Percentiles rank a stretch among this genome's conserved stretches.
Conservation (phyloP, 768 basidiomycete species). For the Lentinus brumalis region DNA sequence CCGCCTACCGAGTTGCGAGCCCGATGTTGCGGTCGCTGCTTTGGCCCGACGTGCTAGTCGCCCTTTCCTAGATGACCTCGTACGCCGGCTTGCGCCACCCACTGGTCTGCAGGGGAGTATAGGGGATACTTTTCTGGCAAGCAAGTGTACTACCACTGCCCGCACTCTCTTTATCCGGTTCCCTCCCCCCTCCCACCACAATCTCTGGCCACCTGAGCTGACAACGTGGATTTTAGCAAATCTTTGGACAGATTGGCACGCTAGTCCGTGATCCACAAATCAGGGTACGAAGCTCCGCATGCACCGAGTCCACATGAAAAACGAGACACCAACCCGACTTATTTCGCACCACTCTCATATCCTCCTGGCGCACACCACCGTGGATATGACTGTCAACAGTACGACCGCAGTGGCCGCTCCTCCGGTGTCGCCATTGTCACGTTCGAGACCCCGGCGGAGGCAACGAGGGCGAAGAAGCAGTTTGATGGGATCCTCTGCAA, state of each 20-base stretch:
- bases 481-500: slow-evolving; percentile 88
- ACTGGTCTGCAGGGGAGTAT: too few species aligned
- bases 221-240: slow-evolving; percentile 54
- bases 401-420: slow-evolving; percentile 94
- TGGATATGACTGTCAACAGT: slow-evolving; percentile 50
- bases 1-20: too few species aligned
- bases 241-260: slow-evolving; percentile 92
- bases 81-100: too few species aligned
- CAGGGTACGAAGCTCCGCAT: slow-evolving; percentile 76
- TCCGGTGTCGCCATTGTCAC: slow-evolving; percentile 78
- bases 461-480: slow-evolving; percentile 80
- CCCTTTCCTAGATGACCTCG: too few species aligned
- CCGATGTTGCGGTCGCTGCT: too few species aligned
- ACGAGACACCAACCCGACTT: slow-evolving; percentile 44
- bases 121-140: too few species aligned
- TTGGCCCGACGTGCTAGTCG: too few species aligned
- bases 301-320: slow-evolving; percentile 57
- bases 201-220: background rate
- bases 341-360: slow-evolving; percentile 44
- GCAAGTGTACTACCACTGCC: too few species aligned
- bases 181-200: too few species aligned
- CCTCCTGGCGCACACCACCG: slow-evolving; percentile 22
- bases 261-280: slow-evolving; percentile 91
- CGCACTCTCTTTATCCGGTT: background rate
- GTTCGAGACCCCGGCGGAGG: slow-evolving; percentile 79